Conservation (phyloP, 2,329 filamentous ascomycete species). For the Aspergillus puulaauensis region DNA sequence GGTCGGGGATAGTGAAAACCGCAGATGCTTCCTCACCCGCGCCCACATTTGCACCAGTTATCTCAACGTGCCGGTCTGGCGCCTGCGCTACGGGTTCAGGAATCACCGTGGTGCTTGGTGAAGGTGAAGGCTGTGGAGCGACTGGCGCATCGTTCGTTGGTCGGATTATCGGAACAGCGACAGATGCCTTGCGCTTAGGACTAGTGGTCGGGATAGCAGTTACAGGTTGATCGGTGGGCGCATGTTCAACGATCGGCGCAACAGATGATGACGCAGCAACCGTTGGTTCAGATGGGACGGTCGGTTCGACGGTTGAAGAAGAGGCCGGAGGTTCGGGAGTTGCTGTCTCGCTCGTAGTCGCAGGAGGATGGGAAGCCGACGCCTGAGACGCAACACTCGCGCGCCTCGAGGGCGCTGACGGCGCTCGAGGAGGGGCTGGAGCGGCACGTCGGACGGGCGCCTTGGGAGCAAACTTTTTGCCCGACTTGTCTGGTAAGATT, state of each 20-base stretch:
- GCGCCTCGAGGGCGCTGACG: conserved; percentile 40
- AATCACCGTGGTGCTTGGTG: conserved; percentile 14
- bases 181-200: conserved; percentile 28
- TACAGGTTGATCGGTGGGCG: conserved; percentile 8
- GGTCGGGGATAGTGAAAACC: conserved; percentile 2
- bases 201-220: conserved; percentile 29
- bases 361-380: conserved; percentile 25
- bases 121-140: conserved; percentile 18
- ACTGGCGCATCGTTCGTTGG: conserved; percentile 14
- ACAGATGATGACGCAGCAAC: conserved; percentile 16
- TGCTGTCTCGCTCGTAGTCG: conserved; percentile 20
- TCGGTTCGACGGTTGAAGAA: conserved; percentile 10
- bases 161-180: conserved; percentile 17
- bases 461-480: conserved; percentile 77
- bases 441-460: conserved; percentile 58
- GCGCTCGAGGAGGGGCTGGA: conserved; percentile 36
- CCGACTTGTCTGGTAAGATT: conserved; percentile 55
- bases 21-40: conserved; percentile 9
- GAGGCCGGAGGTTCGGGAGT: conserved; percentile 17
- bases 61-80: background rate
- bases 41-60: background rate
- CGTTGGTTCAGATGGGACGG: conserved; percentile 20
- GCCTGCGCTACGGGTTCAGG: conserved; percentile 13
- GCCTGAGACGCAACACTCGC: conserved; percentile 41
- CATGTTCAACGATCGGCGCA: background rate